phyloP scores from a whole-genome alignment of 345 rosid species.

The Gossypium arboreum region DNA sequence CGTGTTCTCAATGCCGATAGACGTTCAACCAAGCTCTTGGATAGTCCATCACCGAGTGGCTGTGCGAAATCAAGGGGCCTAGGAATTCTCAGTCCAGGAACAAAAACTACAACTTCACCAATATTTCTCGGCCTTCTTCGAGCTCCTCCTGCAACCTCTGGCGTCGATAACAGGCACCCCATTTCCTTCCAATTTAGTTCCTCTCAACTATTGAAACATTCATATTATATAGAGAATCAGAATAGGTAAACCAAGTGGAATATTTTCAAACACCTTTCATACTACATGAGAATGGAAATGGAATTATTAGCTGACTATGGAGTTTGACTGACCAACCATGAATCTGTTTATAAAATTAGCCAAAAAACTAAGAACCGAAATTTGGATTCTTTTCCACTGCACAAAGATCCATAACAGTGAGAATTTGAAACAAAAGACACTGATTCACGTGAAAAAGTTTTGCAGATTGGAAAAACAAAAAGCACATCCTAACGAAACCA shows the following conservation, averaged over 20 bases:
- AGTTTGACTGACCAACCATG: constrained; percentile 13
- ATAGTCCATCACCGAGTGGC: constrained; percentile 39
- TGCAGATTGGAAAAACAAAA: neutral
- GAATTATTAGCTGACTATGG: neutral
- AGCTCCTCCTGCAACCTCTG: constrained; percentile 38
- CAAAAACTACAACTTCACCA: constrained; percentile 56
- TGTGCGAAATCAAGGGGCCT: constrained; percentile 53
- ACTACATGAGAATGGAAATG: neutral
- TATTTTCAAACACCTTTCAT: neutral
- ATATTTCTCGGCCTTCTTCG: constrained; percentile 47
- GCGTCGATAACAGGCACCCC: constrained; percentile 66
- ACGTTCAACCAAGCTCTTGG: constrained; percentile 50
- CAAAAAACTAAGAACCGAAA: constrained; percentile 18
- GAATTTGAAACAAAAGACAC: constrained; percentile 1
- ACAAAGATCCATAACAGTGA: constrained; percentile 15
- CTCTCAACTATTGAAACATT: constrained; percentile 6
- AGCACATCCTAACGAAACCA: constrained; percentile 13
- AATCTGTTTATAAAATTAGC: constrained; percentile 9
- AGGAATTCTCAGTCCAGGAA: constrained; percentile 68
- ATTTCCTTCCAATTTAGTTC: constrained; percentile 30
- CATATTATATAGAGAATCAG: constrained; percentile 2
- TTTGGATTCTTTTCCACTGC: constrained; percentile 18
- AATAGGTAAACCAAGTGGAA: constrained; percentile 2
- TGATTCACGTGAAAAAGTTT: constrained; percentile 6
- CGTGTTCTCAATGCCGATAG: constrained; percentile 60